These are phyloP conservation scores for Osmanthus fragrans DNA, from an alignment of 257 asterid species.

Conservation along the genomic window DNA sequence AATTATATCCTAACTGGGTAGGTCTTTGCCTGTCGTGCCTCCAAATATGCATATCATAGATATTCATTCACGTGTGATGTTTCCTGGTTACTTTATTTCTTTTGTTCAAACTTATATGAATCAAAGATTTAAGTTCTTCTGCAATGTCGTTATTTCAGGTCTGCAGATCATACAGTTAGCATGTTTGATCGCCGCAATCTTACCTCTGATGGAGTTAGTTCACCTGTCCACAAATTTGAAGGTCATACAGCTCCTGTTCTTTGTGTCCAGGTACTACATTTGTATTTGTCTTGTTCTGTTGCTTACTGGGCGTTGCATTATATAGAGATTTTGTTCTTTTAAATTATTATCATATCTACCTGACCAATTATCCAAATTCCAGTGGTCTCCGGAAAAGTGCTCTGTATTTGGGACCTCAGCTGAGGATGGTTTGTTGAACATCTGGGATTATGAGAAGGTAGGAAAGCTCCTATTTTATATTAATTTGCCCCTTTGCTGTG, in stretches of 20 bases:
- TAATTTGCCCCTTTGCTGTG: neutral
- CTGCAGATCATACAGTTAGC: conserved; percentile 86
- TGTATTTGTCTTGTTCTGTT: conserved; percentile 19
- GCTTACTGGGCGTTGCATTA: conserved; percentile 6
- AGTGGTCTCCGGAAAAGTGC: neutral
- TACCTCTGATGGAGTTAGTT: conserved; percentile 66
- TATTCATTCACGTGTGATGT: neutral
- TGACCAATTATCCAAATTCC: neutral
- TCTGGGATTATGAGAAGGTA: conserved; percentile 31
- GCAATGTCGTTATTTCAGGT: conserved; percentile 45
- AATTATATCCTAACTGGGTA: conserved; percentile 93
- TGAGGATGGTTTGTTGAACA: neutral
- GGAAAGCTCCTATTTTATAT: neutral
- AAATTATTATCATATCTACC: neutral
- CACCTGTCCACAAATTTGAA: conserved; percentile 73
- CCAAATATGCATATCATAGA: conserved; percentile 1
- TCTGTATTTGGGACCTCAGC: neutral
- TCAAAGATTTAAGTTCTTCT: conserved; percentile 18
- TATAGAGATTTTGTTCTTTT: conserved; percentile 26
- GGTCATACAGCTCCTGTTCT: conserved; percentile 91
- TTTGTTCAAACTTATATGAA: conserved; percentile 19
- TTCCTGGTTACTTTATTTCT: neutral
- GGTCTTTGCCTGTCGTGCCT: neutral
- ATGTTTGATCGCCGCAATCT: conserved; percentile 94
- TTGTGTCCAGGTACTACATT: conserved; percentile 80